phyloP scores from a whole-genome alignment of 805 yeast species.

The Candida tallmaniae region DNA sequence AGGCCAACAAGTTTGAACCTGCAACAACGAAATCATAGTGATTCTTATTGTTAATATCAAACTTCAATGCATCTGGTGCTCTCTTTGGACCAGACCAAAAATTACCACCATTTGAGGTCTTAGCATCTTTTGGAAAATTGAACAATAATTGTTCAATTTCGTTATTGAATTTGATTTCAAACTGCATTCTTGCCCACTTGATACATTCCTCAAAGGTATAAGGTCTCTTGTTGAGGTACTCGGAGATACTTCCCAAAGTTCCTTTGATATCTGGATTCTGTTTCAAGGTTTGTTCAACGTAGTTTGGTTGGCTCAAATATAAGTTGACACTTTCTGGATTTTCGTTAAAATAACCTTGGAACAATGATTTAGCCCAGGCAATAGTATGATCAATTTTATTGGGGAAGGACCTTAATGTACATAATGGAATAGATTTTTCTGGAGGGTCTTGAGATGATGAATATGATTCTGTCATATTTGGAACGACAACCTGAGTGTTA shows the following conservation, averaged over 20 bases:
- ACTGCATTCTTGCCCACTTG: slow-evolving; percentile 89
- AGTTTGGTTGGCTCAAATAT: slow-evolving; percentile 87
- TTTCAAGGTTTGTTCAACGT: slow-evolving; percentile 85
- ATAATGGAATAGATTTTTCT: slow-evolving; percentile 93
- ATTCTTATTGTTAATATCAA: slow-evolving; percentile 70
- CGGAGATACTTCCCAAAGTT: slow-evolving; percentile 73
- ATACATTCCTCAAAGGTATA: slow-evolving; percentile 89
- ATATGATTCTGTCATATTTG: slow-evolving; percentile 90
- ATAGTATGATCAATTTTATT: slow-evolving; percentile 97
- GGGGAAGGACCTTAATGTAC: slow-evolving; percentile 97
- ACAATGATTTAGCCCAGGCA: slow-evolving; percentile 97
- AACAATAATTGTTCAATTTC: slow-evolving; percentile 87
- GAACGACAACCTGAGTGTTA: slow-evolving; percentile 94
- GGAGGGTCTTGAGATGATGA: slow-evolving; percentile 98
- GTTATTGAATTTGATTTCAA: slow-evolving; percentile 77
- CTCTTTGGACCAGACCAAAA: slow-evolving; percentile 99
- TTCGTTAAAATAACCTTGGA: slow-evolving; percentile 87
- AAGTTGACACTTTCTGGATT: slow-evolving; percentile 91
- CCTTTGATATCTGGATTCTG: slow-evolving; percentile 91
- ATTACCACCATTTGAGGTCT: slow-evolving; percentile 83
- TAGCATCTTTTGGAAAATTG: slow-evolving; percentile 94
- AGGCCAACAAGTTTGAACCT: slow-evolving; percentile 90
- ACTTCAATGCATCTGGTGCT: slow-evolving; percentile 82
- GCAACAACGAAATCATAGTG: slow-evolving; percentile 82
- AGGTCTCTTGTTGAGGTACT: slow-evolving; percentile 77